Conservation (phyloP, 192 early-diverging fungal genomes). For the Rhizoclosmatium sp. region DNA sequence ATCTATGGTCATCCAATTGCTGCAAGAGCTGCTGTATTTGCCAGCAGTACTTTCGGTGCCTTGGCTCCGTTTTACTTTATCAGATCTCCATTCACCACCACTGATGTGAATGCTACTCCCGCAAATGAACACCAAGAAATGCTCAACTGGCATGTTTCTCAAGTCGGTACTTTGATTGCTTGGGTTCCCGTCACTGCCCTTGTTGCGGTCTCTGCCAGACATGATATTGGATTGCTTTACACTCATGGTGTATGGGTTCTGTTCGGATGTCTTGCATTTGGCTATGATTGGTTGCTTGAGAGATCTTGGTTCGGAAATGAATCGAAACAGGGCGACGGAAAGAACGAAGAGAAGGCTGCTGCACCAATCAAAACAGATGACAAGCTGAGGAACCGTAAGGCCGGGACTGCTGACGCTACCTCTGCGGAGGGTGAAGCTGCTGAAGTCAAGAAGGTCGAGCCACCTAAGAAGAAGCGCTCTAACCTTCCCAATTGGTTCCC, state of each 20-base stretch:
- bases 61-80: neutral
- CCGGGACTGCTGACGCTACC: neutral
- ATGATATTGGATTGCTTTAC: slow-evolving; percentile 14
- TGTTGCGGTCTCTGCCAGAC: neutral
- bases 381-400: neutral
- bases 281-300: neutral
- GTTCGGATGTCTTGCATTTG: slow-evolving; percentile 1
- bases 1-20: slow-evolving; percentile 2
- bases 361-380: neutral
- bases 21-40: neutral
- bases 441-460: neutral
- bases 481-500: slow-evolving; percentile 1
- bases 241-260: neutral
- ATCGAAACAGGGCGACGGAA: slow-evolving; percentile 10
- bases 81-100: neutral
- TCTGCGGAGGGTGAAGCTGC: neutral
- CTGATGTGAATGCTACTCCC: neutral
- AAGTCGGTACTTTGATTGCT: slow-evolving; percentile 9
- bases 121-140: slow-evolving; percentile 2
- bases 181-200: slow-evolving; percentile 10
- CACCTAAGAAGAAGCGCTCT: neutral
- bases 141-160: slow-evolving; percentile 22
- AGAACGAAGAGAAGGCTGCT: neutral
- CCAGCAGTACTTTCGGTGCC: slow-evolving; percentile 6
- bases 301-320: slow-evolving; percentile 20